Evolutionary conservation across 192 early-diverging fungal species (phyloP), one percentile per base, ranked within the genome.

Genomic region (Piromyces finnis): DNA sequence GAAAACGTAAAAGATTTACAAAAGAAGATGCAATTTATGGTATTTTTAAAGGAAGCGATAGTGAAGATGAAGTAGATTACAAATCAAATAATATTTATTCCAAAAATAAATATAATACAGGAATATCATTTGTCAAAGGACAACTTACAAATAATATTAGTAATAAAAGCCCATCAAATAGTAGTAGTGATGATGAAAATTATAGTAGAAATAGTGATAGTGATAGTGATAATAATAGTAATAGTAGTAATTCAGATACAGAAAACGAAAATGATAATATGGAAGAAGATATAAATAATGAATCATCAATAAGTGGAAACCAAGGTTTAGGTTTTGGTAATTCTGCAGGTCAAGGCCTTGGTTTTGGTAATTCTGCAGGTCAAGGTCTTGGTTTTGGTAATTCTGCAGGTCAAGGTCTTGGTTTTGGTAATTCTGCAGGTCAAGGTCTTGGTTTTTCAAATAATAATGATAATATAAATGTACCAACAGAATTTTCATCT

Each of bases 11-110:
- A 68, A 85, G 87, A 39, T 87, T 88, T 27, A 87, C 87, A 5
- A 92, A 92, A 81, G 90, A 92, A 32, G 86, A 90, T 26, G 86
- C 83, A 12, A 88, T 89, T 27, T 89, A 89, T 81, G 91, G 91
- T 13, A 83, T 90, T 29, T 92, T 86, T 78, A 82, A 78, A 17
- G 89, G 87, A 29, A 85, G 87, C n/a, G 80, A 84, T 30, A 86
- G 84, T 2, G 89, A 90, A 7, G 87, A 87, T 12, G 82, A 87
- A 18, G 82, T 82, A 39, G 84, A 89, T 26, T 82, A 82, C 22
- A 79, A 41, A 5, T 9, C 6, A 18, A n/a, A 78, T 7, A 82
- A 30, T 30, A 37, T 26, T 68, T 68, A 68, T 68, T 68, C 51
- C 18, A 68, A n/a, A 68, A n/a, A 26, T 11, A 68, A 68, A 68